These are phyloP conservation scores for Mollisiaceae sp. DNA, from an alignment of 2,329 filamentous ascomycete genomes.

Conservation along the genomic window DNA sequence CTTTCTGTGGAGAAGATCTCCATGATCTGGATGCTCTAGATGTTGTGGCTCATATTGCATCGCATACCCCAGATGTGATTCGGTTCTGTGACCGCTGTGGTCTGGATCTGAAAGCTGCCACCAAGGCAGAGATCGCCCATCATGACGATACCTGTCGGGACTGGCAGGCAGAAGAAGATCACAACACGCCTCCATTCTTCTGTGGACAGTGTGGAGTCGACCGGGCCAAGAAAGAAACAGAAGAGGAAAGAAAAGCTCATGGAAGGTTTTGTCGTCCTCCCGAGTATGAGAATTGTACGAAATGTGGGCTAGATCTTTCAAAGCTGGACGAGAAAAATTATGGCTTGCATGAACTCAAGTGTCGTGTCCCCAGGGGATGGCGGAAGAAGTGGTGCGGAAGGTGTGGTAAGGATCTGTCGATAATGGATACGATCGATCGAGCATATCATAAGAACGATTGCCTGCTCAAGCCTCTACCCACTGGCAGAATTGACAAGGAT, in stretches of 20 bases:
- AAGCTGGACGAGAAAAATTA: background rate
- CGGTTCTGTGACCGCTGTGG: constrained; percentile 37
- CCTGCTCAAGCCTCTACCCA: constrained; percentile 5
- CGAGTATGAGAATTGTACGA: constrained; percentile 16
- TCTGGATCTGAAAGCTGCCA: background rate
- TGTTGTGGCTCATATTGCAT: constrained; percentile 33
- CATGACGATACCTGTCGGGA: constrained; percentile 3
- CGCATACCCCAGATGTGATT: constrained; percentile 32
- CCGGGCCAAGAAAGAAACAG: background rate
- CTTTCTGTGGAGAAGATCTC: constrained; percentile 34
- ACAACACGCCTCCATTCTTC: background rate
- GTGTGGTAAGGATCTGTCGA: constrained; percentile 17
- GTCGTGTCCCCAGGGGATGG: constrained; percentile 10
- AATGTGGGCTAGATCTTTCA: constrained; percentile 25
- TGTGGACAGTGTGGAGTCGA: constrained; percentile 29
- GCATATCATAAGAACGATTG: constrained; percentile 16
- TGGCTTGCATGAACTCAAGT: background rate
- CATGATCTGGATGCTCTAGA: constrained; percentile 17
- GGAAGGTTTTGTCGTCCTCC: background rate
- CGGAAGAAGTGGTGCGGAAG: constrained; percentile 15
- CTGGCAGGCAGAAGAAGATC: background rate
- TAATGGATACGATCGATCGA: background rate
- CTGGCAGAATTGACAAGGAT: background rate
- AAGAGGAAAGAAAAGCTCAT: background rate
- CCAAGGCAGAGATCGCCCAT: background rate